Evolutionary conservation across 139 green algal species (phyloP), one percentile per base, ranked within the genome.

Genomic region (Yamagishiella unicocca): DNA sequence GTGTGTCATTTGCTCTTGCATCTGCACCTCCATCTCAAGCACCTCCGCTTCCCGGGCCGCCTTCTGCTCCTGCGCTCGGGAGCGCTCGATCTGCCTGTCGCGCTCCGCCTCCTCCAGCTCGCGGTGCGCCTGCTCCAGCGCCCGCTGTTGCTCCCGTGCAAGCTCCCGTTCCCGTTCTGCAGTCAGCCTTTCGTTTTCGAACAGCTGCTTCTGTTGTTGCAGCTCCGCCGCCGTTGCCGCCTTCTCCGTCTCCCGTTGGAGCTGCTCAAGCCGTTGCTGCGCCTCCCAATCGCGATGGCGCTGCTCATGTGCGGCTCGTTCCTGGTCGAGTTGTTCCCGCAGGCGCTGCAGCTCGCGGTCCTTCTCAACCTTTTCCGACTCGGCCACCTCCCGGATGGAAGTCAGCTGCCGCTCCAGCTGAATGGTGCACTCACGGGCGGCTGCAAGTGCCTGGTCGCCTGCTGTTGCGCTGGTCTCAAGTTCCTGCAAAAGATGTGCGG

Each of bases 371-470:
- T 22, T 3, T 17, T 8, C 37, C 7, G 27, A 25, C 55, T n/a
- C 38, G 8, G 38, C 38, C 3, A 9, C 38, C 37, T 55, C n/a
- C 5, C 31, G 27, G 12, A n/a, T n/a, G 25, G 38, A 40, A 1
- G 61, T 31, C 29, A 76, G 79, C 40, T 71, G 35, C 35, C 21
- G 79, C 79, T 85, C 79, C 58, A 85, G 61, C 40, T 62, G 53
- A 2, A 42, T 5, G 58, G 29, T 19, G n/a, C 29, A n/a, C 38
- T 58, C 40, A 8, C 17, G n/a, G 3, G 79, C 79, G 27, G 40
- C 21, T 5, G 42, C 14, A 2, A 85, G 79, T 4, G 40, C 79
- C n/a, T 62, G 9, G 40, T 37, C 61, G n/a, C 29, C 79, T 22
- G 40, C 0, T 7, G 25, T 45, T 33, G 77, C 21, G 55, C 37